phyloP scores from a whole-genome alignment of 768 basidiomycete genomes.

The Macrolepiota albuminosa region DNA sequence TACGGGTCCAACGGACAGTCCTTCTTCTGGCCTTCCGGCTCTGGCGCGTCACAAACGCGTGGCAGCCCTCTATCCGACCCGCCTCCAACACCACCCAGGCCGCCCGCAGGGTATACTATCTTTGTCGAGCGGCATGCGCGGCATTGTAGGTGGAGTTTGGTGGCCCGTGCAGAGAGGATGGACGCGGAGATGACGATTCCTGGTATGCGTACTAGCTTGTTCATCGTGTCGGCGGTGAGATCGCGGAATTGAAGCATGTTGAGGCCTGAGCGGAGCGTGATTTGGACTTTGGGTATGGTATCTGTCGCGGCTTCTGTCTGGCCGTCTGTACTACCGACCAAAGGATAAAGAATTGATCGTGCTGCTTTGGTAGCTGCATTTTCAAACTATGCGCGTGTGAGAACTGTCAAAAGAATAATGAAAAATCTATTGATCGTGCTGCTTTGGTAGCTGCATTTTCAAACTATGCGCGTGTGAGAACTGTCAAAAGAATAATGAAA shows the following conservation, averaged over 20 bases:
- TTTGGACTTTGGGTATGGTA: constrained; percentile 66
- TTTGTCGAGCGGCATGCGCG: constrained; percentile 83
- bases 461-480: constrained; percentile 48
- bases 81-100: constrained; percentile 82
- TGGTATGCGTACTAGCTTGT: constrained; percentile 92
- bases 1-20: constrained; percentile 97
- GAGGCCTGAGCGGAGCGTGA: constrained; percentile 84
- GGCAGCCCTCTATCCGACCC: constrained; percentile 85
- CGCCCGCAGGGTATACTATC: constrained; percentile 69
- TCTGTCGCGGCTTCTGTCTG: constrained; percentile 33
- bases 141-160: constrained; percentile 89
- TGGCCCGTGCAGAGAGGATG: constrained; percentile 88
- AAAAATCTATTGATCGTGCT: constrained; percentile 62
- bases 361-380: constrained; percentile 85
- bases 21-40: constrained; percentile 80
- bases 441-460: constrained; percentile 87
- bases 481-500: neutral
- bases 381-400: constrained; percentile 65
- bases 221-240: constrained; percentile 90
- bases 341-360: constrained; percentile 76
- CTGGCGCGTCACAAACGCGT: constrained; percentile 79
- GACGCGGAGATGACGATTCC: constrained; percentile 98
- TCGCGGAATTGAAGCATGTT: constrained; percentile 94
- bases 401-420: neutral
- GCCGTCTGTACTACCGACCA: constrained; percentile 49